Evolutionary conservation across 2,329 filamentous ascomycete genomes (phyloP), one percentile per base, ranked within the genome.

Genomic region (Phaeosphaeriaceae sp.): DNA sequence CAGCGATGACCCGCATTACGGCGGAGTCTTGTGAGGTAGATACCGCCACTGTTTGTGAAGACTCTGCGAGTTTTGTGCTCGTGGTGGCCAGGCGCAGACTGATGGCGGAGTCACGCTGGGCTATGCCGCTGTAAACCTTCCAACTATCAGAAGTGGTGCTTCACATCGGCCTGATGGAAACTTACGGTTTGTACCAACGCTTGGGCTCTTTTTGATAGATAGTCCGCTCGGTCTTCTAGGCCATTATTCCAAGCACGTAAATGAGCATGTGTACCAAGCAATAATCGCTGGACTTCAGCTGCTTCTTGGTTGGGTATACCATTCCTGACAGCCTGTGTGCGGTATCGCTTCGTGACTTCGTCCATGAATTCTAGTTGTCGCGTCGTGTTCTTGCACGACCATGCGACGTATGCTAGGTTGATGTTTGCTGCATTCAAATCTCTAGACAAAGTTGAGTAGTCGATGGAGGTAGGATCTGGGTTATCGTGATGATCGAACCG

Each of bases 1-100:
- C 65, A 3, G 65, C 58, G 10, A 73, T 73, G 15, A 65, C 55
- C 2, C 54, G 62, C 69, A 72, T 72, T 1, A 63, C 44, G 0
- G 57, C 57, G 25, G 64, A 66, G 24, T 72, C 70, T 20, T 62
- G 44, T 1, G 61, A 62, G 2, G 66, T 65, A 1, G 59, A 50
- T 10, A 67, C 45, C 3, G 63, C 64, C 13, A 69, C 27, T 7
- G 45, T 47, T 46, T 63, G 62, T 19, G 66, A 67, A n/a, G 53
- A 54, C 24, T 62, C 24, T 7, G 67, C 62, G 11, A 67, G 50
- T 6, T 60, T 54, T 1, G 62, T 60, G 31, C 60, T 62, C 2
- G 50, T 62, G 1, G 50, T 19, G 2, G 54, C 54, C 19, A 63
- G 48, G 6, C 25, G 40, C 48, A 63, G 46, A 51, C 58, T 63